Percentiles rank a stretch among this genome's conserved stretches.
phyloP scores from a whole-genome alignment of 345 rosid genomes.

The Eucalyptus sp. region DNA sequence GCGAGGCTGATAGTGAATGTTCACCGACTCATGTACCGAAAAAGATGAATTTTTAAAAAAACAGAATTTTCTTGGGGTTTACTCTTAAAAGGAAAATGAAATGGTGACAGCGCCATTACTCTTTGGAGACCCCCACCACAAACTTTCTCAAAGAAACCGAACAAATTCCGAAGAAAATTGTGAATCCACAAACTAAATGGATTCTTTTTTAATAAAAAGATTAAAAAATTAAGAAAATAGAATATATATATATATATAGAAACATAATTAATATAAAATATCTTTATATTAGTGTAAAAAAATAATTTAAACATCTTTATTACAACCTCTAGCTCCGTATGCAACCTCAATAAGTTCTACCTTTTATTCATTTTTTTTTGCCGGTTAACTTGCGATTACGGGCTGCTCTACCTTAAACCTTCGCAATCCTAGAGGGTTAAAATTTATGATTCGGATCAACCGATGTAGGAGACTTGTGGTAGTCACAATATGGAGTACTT shows the following conservation, averaged over 20 bases:
- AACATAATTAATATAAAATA: background rate
- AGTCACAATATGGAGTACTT: background rate
- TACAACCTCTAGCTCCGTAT: background rate
- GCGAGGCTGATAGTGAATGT: background rate
- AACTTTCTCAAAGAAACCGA: background rate
- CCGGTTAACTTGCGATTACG: background rate
- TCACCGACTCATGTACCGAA: background rate
- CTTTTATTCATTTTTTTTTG: background rate
- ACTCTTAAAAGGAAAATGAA: background rate
- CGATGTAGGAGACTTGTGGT: too few relatives aligned
- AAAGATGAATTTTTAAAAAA: background rate
- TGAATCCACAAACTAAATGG: background rate
- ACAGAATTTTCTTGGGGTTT: background rate
- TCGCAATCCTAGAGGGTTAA: too few relatives aligned
- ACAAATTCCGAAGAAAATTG: background rate
- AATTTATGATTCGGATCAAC: too few relatives aligned
- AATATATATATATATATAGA: background rate
- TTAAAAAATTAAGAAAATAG: background rate
- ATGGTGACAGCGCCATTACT: background rate
- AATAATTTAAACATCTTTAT: background rate
- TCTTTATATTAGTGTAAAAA: background rate
- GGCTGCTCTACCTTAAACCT: background rate
- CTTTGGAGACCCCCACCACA: background rate
- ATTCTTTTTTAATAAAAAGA: background rate
- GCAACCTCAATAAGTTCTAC: background rate